Percentiles rank a stretch among this genome's conserved stretches.
These are phyloP conservation scores for Tolypocladium amazonense DNA, from an alignment of 2,329 filamentous ascomycete genomes.

Conservation along the genomic window DNA sequence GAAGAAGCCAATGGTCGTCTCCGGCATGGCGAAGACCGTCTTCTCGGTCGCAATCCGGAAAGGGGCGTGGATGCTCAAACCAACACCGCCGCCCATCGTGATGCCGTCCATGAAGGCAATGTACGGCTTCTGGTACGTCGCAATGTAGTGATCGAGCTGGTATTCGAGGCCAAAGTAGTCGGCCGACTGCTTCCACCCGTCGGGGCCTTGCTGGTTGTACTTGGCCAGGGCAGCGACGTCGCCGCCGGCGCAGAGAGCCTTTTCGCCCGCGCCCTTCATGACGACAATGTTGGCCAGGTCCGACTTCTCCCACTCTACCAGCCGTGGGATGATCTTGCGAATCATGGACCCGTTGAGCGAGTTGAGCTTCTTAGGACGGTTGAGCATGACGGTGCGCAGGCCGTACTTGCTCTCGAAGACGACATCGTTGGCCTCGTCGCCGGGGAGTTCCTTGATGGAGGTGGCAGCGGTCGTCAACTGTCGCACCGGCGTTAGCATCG, in stretches of 20 bases:
- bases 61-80: slow-evolving; percentile 86
- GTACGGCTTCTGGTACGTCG: slow-evolving; percentile 87
- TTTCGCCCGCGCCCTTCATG: slow-evolving; percentile 78
- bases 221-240: slow-evolving; percentile 74
- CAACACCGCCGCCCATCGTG: slow-evolving; percentile 97
- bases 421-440: slow-evolving; percentile 80
- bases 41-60: slow-evolving; percentile 94
- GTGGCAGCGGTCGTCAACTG: slow-evolving; percentile 24
- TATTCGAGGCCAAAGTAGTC: slow-evolving; percentile 95
- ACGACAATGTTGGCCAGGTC: slow-evolving; percentile 87
- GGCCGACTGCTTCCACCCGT: slow-evolving; percentile 64
- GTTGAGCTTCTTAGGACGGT: slow-evolving; percentile 86
- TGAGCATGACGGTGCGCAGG: slow-evolving; percentile 84
- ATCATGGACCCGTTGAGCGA: slow-evolving; percentile 91
- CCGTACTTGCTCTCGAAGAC: slow-evolving; percentile 84
- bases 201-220: slow-evolving; percentile 55
- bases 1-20: slow-evolving; percentile 97
- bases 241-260: slow-evolving; percentile 86
- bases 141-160: slow-evolving; percentile 88
- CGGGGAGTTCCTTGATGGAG: slow-evolving; percentile 43
- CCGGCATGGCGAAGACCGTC: slow-evolving; percentile 95
- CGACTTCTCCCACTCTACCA: slow-evolving; percentile 92
- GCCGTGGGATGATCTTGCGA: slow-evolving; percentile 79
- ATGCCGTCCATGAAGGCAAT: slow-evolving; percentile 95
- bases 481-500: slow-evolving; percentile 2